Conservation (phyloP, 1,139 yeast genomes). For the Sugiyamaella neomexicana region DNA sequence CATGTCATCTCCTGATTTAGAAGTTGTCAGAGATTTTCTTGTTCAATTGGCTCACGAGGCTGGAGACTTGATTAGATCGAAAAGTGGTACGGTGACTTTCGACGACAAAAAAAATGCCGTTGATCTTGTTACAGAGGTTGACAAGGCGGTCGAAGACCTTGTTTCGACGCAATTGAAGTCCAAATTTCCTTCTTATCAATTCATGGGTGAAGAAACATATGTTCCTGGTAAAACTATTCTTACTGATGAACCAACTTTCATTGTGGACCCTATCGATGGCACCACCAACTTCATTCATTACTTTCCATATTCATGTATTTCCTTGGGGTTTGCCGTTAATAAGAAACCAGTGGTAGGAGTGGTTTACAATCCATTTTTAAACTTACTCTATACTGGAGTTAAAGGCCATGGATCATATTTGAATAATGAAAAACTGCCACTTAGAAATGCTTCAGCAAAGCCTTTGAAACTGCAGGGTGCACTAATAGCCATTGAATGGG, state of each 20-base stretch:
- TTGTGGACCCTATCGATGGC: slow-evolving; percentile 64
- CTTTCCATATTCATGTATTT: slow-evolving; percentile 60
- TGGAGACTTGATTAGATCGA: slow-evolving; percentile 50
- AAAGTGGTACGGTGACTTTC: slow-evolving; percentile 50
- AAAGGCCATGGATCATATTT: slow-evolving; percentile 54
- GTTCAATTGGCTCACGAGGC: slow-evolving; percentile 52
- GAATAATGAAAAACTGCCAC: slow-evolving; percentile 45
- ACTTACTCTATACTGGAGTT: slow-evolving; percentile 52
- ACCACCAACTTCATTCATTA: slow-evolving; percentile 62
- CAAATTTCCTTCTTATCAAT: slow-evolving; percentile 50
- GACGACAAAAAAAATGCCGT: slow-evolving; percentile 58
- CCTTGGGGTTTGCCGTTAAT: slow-evolving; percentile 55
- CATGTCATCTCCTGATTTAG: slow-evolving; percentile 11
- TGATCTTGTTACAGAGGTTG: slow-evolving; percentile 59
- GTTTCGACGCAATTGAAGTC: slow-evolving; percentile 43
- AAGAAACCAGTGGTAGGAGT: slow-evolving; percentile 58
- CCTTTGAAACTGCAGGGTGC: slow-evolving; percentile 50
- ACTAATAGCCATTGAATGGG: slow-evolving; percentile 59
- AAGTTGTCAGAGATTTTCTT: slow-evolving; percentile 45
- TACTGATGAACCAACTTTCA: slow-evolving; percentile 56
- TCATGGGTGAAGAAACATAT: slow-evolving; percentile 61
- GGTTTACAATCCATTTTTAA: slow-evolving; percentile 55
- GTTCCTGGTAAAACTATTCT: slow-evolving; percentile 48
- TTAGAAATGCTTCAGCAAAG: slow-evolving; percentile 33
- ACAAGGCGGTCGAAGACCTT: slow-evolving; percentile 53